These are phyloP conservation scores for Malassezia furfur DNA, from an alignment of 1,284 basidiomycete genomes.

Conservation along the genomic window DNA sequence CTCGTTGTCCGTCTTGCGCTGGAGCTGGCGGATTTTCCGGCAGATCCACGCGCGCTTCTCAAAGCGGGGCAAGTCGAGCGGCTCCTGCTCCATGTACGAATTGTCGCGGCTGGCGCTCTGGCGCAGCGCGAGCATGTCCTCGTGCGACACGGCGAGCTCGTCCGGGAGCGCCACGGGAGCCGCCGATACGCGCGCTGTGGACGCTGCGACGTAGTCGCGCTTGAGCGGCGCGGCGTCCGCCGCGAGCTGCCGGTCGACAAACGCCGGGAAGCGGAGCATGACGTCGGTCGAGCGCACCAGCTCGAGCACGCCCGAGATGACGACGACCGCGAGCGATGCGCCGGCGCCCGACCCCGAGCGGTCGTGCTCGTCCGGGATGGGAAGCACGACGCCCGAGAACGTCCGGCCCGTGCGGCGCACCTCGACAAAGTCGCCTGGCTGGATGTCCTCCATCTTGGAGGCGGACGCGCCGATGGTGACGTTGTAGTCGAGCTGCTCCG, in stretches of 20 bases:
- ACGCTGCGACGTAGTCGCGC: constrained; percentile 12
- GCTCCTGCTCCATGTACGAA: constrained; percentile 2
- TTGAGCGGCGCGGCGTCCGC: constrained; percentile 12
- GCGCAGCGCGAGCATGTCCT: neutral
- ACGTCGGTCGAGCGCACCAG: constrained; percentile 14
- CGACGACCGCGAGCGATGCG: constrained; percentile 1
- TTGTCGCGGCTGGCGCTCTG: neutral
- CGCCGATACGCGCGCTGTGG: constrained; percentile 3
- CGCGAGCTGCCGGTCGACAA: constrained; percentile 7
- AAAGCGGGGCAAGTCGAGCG: constrained; percentile 10
- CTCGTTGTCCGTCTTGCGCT: constrained; percentile 10
- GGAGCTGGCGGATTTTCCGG: constrained; percentile 16
- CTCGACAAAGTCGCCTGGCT: constrained; percentile 18
- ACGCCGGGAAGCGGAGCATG: constrained; percentile 17
- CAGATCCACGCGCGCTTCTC: constrained; percentile 6
- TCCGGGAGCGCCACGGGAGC: neutral
- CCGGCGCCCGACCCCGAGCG: constrained; percentile 1
- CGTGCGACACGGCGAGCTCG: neutral
- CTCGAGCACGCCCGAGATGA: constrained; percentile 13
- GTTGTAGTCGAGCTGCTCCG: neutral
- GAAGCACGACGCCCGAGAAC: constrained; percentile 12
- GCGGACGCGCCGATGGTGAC: neutral
- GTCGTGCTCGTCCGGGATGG: constrained; percentile 13
- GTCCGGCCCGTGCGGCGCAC: constrained; percentile 4
- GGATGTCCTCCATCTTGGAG: constrained; percentile 3